Conservation (phyloP, 2,329 filamentous ascomycete species). For the Fusarium cyanostomum region DNA sequence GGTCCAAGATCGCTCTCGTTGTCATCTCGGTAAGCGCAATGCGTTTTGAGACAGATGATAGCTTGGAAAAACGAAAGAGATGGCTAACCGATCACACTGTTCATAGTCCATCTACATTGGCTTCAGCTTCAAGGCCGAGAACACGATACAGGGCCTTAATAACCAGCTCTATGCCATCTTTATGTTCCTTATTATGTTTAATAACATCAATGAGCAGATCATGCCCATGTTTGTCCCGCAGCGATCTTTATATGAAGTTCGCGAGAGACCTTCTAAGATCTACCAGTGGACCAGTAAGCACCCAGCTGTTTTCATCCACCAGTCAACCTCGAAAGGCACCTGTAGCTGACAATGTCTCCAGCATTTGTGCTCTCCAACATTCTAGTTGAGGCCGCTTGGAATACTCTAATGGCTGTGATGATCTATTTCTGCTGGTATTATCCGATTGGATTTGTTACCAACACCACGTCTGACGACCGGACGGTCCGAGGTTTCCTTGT, state of each 20-base stretch:
- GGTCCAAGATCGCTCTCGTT: constrained; percentile 57
- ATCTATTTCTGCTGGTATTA: constrained; percentile 41
- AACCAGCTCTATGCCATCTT: constrained; percentile 75
- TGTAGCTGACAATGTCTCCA: not conserved
- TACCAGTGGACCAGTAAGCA: constrained; percentile 53
- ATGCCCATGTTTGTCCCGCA: constrained; percentile 76
- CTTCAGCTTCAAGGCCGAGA: constrained; percentile 68
- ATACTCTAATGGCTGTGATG: constrained; percentile 24
- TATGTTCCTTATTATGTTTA: constrained; percentile 73
- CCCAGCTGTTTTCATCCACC: no score
- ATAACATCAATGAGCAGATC: constrained; percentile 64
- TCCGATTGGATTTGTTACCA: constrained; percentile 35
- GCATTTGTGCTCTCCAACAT: constrained; percentile 35
- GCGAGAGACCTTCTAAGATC: constrained; percentile 72
- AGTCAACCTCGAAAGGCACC: not conserved
- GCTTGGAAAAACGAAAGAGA: no score
- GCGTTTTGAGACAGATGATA: no score
- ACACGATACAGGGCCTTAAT: constrained; percentile 67
- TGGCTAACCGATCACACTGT: not conserved
- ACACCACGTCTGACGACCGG: constrained; percentile 30
- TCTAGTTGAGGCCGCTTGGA: constrained; percentile 32
- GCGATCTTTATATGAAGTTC: constrained; percentile 72
- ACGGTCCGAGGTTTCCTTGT: constrained; percentile 31
- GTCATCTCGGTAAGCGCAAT: constrained; percentile 24
- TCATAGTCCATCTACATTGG: constrained; percentile 66